Evolutionary conservation across 192 early-diverging fungal species (phyloP).

Genomic region (Ambispora gerdemannii): DNA sequence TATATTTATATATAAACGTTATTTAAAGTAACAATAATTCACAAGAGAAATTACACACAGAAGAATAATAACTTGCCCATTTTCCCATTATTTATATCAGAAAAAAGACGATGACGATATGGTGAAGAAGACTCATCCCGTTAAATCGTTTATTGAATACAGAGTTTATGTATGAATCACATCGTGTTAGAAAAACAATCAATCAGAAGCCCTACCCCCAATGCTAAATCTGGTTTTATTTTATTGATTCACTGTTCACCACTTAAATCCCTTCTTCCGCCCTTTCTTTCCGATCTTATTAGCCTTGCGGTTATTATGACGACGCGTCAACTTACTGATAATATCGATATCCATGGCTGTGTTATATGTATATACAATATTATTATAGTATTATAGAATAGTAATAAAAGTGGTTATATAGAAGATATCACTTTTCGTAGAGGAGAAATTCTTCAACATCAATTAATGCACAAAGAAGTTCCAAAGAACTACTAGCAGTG

Average conservation of each 20-base stretch:
- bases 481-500: not conserved
- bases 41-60: no score
- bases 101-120: no score
- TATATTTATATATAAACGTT: no score
- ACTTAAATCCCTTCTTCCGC: not conserved
- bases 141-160: no score
- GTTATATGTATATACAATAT: not conserved
- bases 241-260: not conserved
- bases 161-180: no score
- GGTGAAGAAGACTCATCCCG: no score
- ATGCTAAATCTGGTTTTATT: slow-evolving; percentile 3
- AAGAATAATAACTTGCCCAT: no score
- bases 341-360: not conserved
- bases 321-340: not conserved
- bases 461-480: not conserved
- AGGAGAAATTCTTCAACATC: not conserved
- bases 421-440: not conserved
- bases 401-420: no score
- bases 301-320: not conserved
- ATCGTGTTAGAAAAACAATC: no score
- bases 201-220: no score
- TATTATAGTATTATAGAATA: not conserved
- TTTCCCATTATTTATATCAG: no score
- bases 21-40: no score
- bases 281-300: not conserved